These are phyloP conservation scores for Aspergillus luchuensis DNA, from an alignment of 2,329 filamentous ascomycete species.

Conservation along the genomic window DNA sequence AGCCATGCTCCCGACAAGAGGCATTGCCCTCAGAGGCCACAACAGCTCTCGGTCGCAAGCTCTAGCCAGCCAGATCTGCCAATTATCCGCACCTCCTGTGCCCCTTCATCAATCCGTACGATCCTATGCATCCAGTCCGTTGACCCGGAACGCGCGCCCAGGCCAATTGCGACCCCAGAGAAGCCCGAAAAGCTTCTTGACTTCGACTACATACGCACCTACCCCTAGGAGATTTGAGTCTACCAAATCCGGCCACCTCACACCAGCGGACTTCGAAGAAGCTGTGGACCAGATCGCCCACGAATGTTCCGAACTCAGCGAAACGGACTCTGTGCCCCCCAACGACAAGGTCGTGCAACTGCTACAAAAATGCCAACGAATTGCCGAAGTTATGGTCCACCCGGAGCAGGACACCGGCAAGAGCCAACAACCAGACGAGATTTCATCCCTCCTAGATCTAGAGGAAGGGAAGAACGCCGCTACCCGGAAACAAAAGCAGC, in stretches of 20 bases:
- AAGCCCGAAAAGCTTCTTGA: constrained; percentile 11
- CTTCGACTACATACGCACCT: neutral
- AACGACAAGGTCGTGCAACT: constrained; percentile 38
- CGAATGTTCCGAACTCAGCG: constrained; percentile 32
- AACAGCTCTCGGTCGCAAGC: constrained; percentile 27
- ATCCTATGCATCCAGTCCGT: constrained; percentile 21
- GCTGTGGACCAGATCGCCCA: constrained; percentile 35
- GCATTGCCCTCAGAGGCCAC: constrained; percentile 35
- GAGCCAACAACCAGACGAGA: constrained; percentile 37
- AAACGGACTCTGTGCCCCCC: constrained; percentile 34
- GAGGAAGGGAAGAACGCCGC: constrained; percentile 37
- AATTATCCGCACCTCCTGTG: constrained; percentile 31
- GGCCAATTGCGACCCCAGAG: constrained; percentile 24
- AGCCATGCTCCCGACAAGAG: constrained; percentile 35
- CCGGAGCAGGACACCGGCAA: constrained; percentile 26
- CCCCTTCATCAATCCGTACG: constrained; percentile 23
- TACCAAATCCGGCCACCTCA: constrained; percentile 8
- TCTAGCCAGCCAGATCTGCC: constrained; percentile 43
- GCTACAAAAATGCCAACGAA: constrained; percentile 38
- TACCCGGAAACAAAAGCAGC: constrained; percentile 20
- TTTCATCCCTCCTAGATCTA: constrained; percentile 45
- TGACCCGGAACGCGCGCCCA: constrained; percentile 13
- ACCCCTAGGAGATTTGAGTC: constrained; percentile 25
- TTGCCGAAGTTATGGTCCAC: constrained; percentile 35
- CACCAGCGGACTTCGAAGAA: constrained; percentile 20